Percentiles rank a stretch among this genome's conserved stretches.
Conservation (phyloP, 305 asterid species). For the Striga hermonthica region DNA sequence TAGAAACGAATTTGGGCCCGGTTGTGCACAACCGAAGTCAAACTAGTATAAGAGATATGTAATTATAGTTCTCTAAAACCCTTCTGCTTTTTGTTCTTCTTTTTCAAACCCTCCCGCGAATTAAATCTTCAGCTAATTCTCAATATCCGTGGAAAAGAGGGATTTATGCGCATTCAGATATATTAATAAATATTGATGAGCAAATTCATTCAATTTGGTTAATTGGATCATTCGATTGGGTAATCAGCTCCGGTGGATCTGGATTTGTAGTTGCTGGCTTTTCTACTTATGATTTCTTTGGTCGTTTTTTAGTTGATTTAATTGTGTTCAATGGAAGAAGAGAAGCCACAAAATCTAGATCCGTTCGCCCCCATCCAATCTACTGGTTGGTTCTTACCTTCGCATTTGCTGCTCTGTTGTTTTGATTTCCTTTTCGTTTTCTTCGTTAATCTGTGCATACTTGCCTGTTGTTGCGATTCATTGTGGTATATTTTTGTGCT, state of each 20-base stretch:
- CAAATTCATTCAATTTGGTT: conserved; percentile 30
- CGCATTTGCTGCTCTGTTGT: conserved; percentile 20
- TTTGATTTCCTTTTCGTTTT: background rate
- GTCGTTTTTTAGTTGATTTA: conserved; percentile 29
- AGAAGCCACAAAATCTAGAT: conserved; percentile 57
- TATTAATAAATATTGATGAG: conserved; percentile 10
- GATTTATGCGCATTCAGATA: conserved; percentile 20
- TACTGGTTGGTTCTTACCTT: conserved; percentile 50
- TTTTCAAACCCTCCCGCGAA: conserved; percentile 29
- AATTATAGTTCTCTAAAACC: conserved; percentile 40
- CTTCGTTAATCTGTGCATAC: background rate
- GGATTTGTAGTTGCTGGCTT: conserved; percentile 25
- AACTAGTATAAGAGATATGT: background rate
- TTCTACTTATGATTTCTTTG: conserved; percentile 24
- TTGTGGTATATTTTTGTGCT: background rate
- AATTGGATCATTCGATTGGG: conserved; percentile 40
- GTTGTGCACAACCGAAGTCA: too few relatives aligned
- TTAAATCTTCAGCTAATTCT: conserved; percentile 18
- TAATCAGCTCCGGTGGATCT: conserved; percentile 42
- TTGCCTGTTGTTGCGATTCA: conserved; percentile 21
- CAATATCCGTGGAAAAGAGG: conserved; percentile 18
- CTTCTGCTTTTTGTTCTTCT: conserved; percentile 33
- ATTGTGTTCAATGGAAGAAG: conserved; percentile 65
- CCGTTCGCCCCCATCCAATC: conserved; percentile 64
- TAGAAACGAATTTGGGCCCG: too few relatives aligned